Conservation (phyloP, 345 rosid species). For the Lagerstroemia speciosa region DNA sequence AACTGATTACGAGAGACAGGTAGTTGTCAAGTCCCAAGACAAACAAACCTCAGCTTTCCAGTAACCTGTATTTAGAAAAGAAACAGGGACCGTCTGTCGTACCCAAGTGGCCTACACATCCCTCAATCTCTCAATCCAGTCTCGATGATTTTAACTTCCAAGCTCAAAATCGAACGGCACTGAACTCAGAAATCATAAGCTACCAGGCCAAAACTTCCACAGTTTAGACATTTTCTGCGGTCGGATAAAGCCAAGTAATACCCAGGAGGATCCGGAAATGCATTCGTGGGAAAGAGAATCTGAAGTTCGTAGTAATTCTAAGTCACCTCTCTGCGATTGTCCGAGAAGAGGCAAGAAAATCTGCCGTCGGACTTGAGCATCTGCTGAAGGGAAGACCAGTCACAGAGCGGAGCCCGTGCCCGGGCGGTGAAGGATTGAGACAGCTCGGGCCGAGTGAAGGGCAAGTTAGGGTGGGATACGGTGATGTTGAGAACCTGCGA, state of each 20-base stretch:
- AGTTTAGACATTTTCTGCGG: background rate
- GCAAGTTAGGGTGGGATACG: slow-evolving; percentile 23
- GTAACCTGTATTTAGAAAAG: too few relatives aligned
- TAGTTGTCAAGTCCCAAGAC: background rate
- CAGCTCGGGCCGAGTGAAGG: slow-evolving; percentile 18
- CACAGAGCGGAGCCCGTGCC: slow-evolving; percentile 7
- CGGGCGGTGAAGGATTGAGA: background rate
- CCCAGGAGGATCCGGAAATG: background rate
- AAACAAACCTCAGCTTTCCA: too few relatives aligned
- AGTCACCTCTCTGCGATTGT: slow-evolving; percentile 52
- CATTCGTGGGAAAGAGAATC: background rate
- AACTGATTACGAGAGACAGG: background rate
- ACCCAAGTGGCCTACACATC: background rate
- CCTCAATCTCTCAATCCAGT: background rate
- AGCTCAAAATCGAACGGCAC: background rate
- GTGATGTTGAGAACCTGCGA: slow-evolving; percentile 5
- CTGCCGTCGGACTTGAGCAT: slow-evolving; percentile 40
- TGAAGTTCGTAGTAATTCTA: background rate
- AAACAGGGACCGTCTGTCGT: too few relatives aligned
- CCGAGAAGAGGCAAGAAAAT: slow-evolving; percentile 67
- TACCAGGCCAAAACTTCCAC: background rate
- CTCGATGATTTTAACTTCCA: background rate
- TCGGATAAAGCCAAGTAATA: background rate
- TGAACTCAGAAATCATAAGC: background rate
- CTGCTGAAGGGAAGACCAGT: slow-evolving; percentile 34